Evolutionary conservation across 2,329 filamentous ascomycete genomes (phyloP), one percentile per base, ranked within the genome.

Genomic region (Ascocoryne sarcoides): DNA sequence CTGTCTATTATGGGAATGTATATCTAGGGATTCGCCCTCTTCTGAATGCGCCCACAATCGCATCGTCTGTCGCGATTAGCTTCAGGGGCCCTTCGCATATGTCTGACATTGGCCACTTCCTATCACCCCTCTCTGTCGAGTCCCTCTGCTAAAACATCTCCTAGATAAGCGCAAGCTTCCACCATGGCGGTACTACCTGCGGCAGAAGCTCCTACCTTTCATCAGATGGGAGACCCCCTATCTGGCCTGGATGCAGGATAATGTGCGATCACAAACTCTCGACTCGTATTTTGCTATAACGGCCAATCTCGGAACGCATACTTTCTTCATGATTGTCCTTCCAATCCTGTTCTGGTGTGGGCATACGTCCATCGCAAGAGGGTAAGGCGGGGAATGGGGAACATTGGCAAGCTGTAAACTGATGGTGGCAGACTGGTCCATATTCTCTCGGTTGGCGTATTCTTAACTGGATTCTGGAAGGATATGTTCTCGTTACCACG

Each of bases 311-410:
- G 87, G 92, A 50, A 98, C 92, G 1, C 92, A 98, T 65, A 98
- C 92, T 0, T 96, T 95, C 68, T 98, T 95, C 70, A 96, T 96
- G 89, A 75, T 95, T 51, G 83, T 87, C 43, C 68, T 98, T 56
- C 92, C 92, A 4, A 86, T 96, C 50, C 75, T 95, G 53, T 96
- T 96, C 68, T 98, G 92, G 92, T 95, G 87, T 57, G 90, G 90
- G 39, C 84, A 89, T 64, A 80, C 83, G 32, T 79, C 75, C 48
- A 75, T 94, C 51, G 92, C 87, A 40, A 83, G 92, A 68, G 89
- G 82, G 86, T 93, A 79, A 54, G 81, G 15, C 14, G n/a, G 14
- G 10, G 10, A 33, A 9, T 20, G n/a, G n/a, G 15, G n/a, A n/a
- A 14, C 15, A 19, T 7, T 15, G 20, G n/a, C 71, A 40, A 15